A percentile compares a stretch with the other conserved stretches of the same genome.
Conservation (phyloP, 2,329 filamentous ascomycete genomes). For the Botrytis fabae region DNA sequence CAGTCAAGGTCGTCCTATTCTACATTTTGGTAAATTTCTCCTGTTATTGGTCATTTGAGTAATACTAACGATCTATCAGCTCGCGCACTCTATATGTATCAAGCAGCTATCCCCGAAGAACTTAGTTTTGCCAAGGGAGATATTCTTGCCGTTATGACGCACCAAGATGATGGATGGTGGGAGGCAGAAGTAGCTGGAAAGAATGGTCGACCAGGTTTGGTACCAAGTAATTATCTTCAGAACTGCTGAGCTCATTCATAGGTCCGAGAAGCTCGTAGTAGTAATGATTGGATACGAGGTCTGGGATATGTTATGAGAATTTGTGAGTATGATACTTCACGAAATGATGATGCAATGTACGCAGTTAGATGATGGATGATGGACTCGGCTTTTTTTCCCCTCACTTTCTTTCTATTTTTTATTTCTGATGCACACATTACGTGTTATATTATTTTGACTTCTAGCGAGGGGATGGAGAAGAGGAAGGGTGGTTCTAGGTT, state of each 20-base stretch:
- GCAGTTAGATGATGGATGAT: neutral
- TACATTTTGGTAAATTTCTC: conserved; percentile 83
- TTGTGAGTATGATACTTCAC: conserved; percentile 10
- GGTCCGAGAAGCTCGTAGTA: neutral
- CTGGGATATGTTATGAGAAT: conserved; percentile 9
- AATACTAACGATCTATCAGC: conserved; percentile 54
- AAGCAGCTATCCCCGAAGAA: conserved; percentile 93
- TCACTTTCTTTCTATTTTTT: neutral
- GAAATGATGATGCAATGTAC: conserved; percentile 9
- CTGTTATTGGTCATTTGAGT: neutral
- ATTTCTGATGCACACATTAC: neutral
- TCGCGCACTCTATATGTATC: conserved; percentile 90
- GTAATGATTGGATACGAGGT: conserved; percentile 1
- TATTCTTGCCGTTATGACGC: conserved; percentile 78
- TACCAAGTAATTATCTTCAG: conserved; percentile 66
- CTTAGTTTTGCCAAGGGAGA: conserved; percentile 91
- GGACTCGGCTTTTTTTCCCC: neutral
- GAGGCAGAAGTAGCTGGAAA: conserved; percentile 86
- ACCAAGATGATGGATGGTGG: conserved; percentile 99
- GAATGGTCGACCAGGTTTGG: conserved; percentile 59
- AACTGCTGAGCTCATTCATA: conserved; percentile 34
- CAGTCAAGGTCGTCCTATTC: conserved; percentile 78
- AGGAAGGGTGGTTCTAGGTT: neutral
- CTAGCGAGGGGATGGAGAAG: neutral
- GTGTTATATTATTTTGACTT: conserved; percentile 1